Conservation (phyloP, 345 rosid species). For the Mallotus nudiflorus region DNA sequence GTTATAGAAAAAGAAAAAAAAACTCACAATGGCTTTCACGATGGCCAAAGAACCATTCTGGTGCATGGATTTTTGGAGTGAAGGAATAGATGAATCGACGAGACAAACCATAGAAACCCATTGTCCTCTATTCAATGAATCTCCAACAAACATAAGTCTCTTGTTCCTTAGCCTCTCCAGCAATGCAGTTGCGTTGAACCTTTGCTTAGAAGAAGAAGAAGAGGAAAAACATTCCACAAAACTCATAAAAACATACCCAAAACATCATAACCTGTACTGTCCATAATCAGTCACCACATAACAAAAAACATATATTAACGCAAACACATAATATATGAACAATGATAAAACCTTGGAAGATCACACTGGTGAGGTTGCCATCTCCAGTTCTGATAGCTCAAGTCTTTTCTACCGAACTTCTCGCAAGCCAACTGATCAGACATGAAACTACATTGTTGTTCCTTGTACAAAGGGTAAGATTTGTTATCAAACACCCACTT, state of each 20-base stretch:
- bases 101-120: slow-evolving; percentile 38
- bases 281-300: background rate
- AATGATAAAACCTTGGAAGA: slow-evolving; percentile 23
- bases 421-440: slow-evolving; percentile 35
- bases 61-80: slow-evolving; percentile 48
- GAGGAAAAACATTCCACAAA: background rate
- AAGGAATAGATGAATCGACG: slow-evolving; percentile 21
- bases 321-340: background rate
- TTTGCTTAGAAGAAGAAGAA: slow-evolving; percentile 11
- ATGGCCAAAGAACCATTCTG: slow-evolving; percentile 57
- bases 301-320: too few species aligned
- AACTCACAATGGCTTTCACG: slow-evolving; percentile 50
- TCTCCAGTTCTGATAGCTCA: slow-evolving; percentile 32
- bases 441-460: slow-evolving; percentile 29
- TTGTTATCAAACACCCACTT: slow-evolving; percentile 35
- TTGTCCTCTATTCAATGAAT: slow-evolving; percentile 30
- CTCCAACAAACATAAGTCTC: slow-evolving; percentile 31
- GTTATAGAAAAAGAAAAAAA: background rate
- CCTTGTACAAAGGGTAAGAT: slow-evolving; percentile 32
- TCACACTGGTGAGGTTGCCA: slow-evolving; percentile 38
- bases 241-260: slow-evolving; percentile 1
- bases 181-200: slow-evolving; percentile 32
- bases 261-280: background rate
- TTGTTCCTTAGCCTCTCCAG: slow-evolving; percentile 34
- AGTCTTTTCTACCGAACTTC: slow-evolving; percentile 34